phyloP scores from a whole-genome alignment of 495 filamentous ascomycete genomes.

The Tuber microsphaerosporum region DNA sequence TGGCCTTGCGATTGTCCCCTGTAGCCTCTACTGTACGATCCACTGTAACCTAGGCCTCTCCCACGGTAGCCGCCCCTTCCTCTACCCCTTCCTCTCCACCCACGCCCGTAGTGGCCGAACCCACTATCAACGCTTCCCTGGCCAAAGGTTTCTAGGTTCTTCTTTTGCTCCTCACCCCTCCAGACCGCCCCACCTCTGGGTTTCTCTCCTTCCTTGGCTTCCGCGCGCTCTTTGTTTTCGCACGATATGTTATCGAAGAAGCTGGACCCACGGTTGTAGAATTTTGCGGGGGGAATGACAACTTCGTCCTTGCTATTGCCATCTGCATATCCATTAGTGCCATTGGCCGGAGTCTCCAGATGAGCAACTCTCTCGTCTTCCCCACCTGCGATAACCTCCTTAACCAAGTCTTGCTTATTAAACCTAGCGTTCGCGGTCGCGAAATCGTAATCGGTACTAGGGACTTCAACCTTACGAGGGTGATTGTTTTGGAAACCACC shows the following conservation, averaged over 20 bases:
- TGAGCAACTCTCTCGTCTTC: constrained; percentile 33
- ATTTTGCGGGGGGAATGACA: constrained; percentile 45
- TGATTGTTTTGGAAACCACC: constrained; percentile 51
- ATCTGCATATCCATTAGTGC: constrained; percentile 23
- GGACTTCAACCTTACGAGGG: constrained; percentile 72
- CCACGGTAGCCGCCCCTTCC: constrained; percentile 56
- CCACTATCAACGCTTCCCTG: constrained; percentile 90
- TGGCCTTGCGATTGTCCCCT: constrained; percentile 25
- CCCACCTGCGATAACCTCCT: constrained; percentile 70
- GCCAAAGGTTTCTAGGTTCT: constrained; percentile 98
- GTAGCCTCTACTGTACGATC: constrained; percentile 15
- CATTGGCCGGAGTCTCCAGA: constrained; percentile 17
- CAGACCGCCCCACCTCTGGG: constrained; percentile 80
- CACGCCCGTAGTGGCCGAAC: constrained; percentile 49
- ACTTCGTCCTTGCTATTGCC: constrained; percentile 37
- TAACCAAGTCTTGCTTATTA: constrained; percentile 91
- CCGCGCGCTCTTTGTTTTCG: constrained; percentile 83
- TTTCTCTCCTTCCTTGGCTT: constrained; percentile 52
- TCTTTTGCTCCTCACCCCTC: constrained; percentile 83
- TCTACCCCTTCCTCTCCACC: constrained; percentile 56
- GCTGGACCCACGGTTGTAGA: constrained; percentile 75
- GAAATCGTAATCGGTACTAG: constrained; percentile 87
- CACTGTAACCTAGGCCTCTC: constrained; percentile 45
- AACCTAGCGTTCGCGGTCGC: constrained; percentile 89
- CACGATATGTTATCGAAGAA: constrained; percentile 99